These are phyloP conservation scores for Trichoderma citrinoviride DNA, from an alignment of 2,329 filamentous ascomycete genomes.

Conservation along the genomic window DNA sequence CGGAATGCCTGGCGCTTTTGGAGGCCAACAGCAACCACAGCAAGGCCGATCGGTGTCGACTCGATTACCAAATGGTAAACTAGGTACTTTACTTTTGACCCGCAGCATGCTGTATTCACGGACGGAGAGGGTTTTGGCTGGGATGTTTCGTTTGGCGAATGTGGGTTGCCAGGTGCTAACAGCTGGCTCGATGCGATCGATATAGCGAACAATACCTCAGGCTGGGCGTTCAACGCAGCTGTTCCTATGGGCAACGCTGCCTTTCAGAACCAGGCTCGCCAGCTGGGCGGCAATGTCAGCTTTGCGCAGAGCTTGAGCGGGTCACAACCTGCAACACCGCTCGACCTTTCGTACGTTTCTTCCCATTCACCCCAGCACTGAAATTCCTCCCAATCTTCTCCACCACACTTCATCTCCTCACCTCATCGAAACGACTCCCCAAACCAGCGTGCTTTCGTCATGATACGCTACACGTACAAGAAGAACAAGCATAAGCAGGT, in stretches of 20 bases:
- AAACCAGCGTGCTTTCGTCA: not conserved
- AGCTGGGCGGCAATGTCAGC: conserved; percentile 59
- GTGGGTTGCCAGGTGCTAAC: conserved; percentile 22
- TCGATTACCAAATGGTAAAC: conserved; percentile 63
- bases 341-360: conserved; percentile 63
- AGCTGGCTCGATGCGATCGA: conserved; percentile 16
- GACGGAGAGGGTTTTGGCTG: not conserved
- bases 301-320: conserved; percentile 65
- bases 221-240: conserved; percentile 62
- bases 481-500: conserved; percentile 23
- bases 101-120: not conserved
- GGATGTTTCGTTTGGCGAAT: not conserved
- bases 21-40: conserved; percentile 57
- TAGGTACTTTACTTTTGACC: conserved; percentile 45
- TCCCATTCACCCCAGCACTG: conserved; percentile 21
- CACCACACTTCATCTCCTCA: not conserved
- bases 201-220: conserved; percentile 52
- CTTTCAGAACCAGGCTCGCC: conserved; percentile 52
- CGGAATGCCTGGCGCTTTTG: conserved; percentile 60
- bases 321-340: conserved; percentile 59
- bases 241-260: conserved; percentile 59
- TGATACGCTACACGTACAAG: conserved; percentile 14
- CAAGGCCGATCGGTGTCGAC: conserved; percentile 53
- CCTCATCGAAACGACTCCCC: not conserved
- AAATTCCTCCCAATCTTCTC: not conserved